Evolutionary conservation across 2,329 filamentous ascomycete genomes (phyloP).

Genomic region (Exophiala aquamarina): DNA sequence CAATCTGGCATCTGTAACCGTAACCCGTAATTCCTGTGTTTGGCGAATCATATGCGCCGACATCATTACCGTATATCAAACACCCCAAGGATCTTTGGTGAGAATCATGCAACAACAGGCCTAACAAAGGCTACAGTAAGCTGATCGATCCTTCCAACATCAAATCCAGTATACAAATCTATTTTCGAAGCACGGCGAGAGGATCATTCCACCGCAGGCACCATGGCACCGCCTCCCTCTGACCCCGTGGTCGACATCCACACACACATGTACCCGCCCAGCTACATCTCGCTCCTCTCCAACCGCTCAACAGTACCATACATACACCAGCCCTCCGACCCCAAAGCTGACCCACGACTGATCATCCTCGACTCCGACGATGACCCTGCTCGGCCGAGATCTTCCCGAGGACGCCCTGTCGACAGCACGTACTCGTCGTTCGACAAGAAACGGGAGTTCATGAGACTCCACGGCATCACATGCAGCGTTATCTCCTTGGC

Average conservation of each 20-base stretch:
- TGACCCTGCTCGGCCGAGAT: constrained; percentile 38
- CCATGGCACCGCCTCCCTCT: constrained; percentile 10
- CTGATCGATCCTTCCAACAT: no score
- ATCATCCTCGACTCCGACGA: constrained; percentile 50
- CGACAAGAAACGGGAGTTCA: constrained; percentile 77
- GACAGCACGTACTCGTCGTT: constrained; percentile 82
- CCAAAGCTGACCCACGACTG: constrained; percentile 38
- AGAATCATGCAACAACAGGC: no score
- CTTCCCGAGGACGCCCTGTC: constrained; percentile 71
- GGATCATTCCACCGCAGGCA: not conserved
- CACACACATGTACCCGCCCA: constrained; percentile 63
- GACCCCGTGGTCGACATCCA: constrained; percentile 57
- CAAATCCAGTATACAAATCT: not conserved
- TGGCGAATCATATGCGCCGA: no score
- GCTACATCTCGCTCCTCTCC: constrained; percentile 59
- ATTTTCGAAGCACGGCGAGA: no score
- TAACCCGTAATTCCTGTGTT: no score
- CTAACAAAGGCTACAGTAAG: no score
- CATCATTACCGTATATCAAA: no score
- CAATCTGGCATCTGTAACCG: no score
- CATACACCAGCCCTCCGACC: constrained; percentile 40
- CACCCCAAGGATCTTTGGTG: no score
- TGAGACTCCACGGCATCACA: constrained; percentile 79
- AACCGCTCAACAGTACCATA: constrained; percentile 49
- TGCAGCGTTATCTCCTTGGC: constrained; percentile 84